These are phyloP conservation scores for Rhododendron mucronatum DNA, from an alignment of 148 eudicot genomes.

Conservation along the genomic window DNA sequence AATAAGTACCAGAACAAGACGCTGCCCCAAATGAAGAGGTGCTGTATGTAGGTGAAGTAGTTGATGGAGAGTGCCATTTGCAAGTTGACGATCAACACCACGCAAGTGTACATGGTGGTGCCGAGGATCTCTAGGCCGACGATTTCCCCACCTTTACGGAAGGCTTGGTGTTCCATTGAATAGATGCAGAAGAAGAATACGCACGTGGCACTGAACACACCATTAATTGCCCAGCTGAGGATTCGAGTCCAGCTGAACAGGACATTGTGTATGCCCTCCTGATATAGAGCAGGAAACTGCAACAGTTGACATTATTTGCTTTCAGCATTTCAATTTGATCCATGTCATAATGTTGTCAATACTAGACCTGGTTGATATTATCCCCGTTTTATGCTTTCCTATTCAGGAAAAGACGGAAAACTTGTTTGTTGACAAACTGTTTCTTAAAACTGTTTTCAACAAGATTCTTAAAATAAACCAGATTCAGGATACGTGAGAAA, in stretches of 20 bases:
- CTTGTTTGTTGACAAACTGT: background rate
- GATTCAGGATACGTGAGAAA: background rate
- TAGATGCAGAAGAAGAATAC: constrained; percentile 46
- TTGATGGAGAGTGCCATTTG: constrained; percentile 62
- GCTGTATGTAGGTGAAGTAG: constrained; percentile 66
- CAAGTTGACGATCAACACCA: constrained; percentile 49
- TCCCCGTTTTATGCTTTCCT: background rate
- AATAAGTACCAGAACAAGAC: constrained; percentile 51
- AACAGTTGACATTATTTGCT: background rate
- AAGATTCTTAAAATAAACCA: background rate
- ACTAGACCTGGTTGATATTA: background rate
- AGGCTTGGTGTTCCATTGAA: constrained; percentile 45
- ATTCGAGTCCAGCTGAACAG: constrained; percentile 57
- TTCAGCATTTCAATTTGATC: background rate
- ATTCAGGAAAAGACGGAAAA: background rate
- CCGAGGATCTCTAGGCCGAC: constrained; percentile 51
- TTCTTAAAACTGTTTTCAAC: background rate
- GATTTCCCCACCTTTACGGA: constrained; percentile 47
- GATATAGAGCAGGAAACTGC: constrained; percentile 62
- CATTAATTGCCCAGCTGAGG: constrained; percentile 54
- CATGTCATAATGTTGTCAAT: background rate
- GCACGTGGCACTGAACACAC: constrained; percentile 33
- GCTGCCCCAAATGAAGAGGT: constrained; percentile 62
- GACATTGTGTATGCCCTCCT: constrained; percentile 48
- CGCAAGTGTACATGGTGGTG: constrained; percentile 45